A percentile compares a stretch with the other conserved stretches of the same genome.
Evolutionary conservation across 2,329 filamentous ascomycete genomes (phyloP).

Genomic region (Apiospora rasikravindrae): DNA sequence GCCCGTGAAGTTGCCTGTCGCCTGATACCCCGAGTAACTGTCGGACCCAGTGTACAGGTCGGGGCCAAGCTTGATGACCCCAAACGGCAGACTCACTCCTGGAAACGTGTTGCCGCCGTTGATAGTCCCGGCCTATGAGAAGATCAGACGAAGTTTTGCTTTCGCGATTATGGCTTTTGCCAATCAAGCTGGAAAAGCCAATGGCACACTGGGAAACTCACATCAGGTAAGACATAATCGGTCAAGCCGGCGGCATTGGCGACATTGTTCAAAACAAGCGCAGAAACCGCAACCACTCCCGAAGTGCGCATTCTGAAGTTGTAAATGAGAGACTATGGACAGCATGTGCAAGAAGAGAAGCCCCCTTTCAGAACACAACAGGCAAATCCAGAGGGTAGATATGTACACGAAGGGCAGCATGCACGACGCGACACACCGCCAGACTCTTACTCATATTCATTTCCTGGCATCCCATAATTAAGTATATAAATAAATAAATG

Average conservation of each 20-base stretch:
- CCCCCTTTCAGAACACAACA: not conserved
- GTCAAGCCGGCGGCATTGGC: conserved; percentile 25
- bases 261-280: not conserved
- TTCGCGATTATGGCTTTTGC: not conserved
- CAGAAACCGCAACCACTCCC: not conserved
- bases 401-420: not conserved
- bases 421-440: not conserved
- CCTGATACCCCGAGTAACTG: conserved; percentile 58
- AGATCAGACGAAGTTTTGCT: conserved; percentile 21
- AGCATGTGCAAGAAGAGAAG: too few relatives aligned
- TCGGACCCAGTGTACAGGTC: conserved; percentile 55
- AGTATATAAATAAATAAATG: not conserved
- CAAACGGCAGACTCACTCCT: conserved; percentile 52
- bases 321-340: not conserved
- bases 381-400: not conserved
- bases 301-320: conserved; percentile 1
- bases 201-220: conserved; percentile 25
- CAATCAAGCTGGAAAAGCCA: not conserved
- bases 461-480: not conserved
- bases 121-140: conserved; percentile 48
- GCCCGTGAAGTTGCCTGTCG: conserved; percentile 59
- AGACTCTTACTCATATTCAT: not conserved
- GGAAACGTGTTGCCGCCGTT: conserved; percentile 57
- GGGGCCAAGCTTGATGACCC: conserved; percentile 56
- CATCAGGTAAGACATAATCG: conserved; percentile 32